Base-by-base conservation (phyloP, 83 land plant genomes). In the Picea mariana region DNA sequence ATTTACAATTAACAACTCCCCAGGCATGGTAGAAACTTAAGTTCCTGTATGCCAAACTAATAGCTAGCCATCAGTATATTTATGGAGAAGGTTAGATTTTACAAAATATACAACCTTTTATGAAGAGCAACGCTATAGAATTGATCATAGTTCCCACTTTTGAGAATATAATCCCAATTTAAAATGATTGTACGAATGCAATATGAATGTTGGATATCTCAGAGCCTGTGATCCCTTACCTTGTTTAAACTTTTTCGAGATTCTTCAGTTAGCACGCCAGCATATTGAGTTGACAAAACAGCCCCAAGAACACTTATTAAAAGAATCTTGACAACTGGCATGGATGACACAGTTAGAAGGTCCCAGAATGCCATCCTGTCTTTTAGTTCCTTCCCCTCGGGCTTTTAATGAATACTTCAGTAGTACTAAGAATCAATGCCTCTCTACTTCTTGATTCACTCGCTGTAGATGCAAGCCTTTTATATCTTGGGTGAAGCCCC, bases 311-410 rank as follows among this genome's bases (percentile, higher is more conserved):
- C 90, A 47, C 89, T 87, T 16, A 88, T 58, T 62, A 91, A 4
- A 4, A 91, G 83, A 62, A 88, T 85, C 58, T 88, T 88, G 59
- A 88, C 34, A 40, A 91, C 87, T 21, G 89, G 93, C 60, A 91
- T 80, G 20, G 89, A 72, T 18, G 93, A 81, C 44, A 82, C 38
- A 44, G 85, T 18, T n/a, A 91, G 86, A n/a, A 91, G 86, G 49
- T 82, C 80, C 82, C 82, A 27, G 60, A 88, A 27, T 12, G 67
- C 84, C 92, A 91, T 91, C 38, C 67, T 62, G 40, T 8, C 81
- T 23, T 63, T 21, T 18, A 4, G 23, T 64, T 18, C 23, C 6
- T 64, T 64, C 23, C 23, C 23, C 66, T 64, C 23, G 4, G 66
- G 18, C 1, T 44, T 44, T 44, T 44, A 44, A 44, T 44, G 9